Evolutionary conservation across 768 basidiomycete genomes (phyloP), one percentile per base, ranked within the genome.

Genomic region (Sporobolomyces phaffii): DNA sequence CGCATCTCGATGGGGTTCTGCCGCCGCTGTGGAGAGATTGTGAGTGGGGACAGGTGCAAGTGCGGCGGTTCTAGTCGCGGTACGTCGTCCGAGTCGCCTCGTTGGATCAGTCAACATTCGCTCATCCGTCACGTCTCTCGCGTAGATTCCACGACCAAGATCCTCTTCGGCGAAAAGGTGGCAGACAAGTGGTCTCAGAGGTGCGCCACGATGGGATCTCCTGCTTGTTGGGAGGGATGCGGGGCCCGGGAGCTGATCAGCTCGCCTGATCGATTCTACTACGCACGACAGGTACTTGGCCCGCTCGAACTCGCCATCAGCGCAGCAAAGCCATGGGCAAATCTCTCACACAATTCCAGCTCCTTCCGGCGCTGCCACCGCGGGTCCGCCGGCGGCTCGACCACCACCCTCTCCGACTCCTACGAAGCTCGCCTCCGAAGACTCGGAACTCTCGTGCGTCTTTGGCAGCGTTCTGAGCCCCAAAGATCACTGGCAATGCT

Each of bases 1-100:
- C n/a, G n/a, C n/a, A n/a, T n/a, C n/a, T n/a, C n/a, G n/a, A 67
- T 66, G 65, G 70, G 70, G 2, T 71, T 64, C 62, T 71, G 70
- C 22, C 29, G 50, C 7, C 51, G 70, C 8, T 71, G 70, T 20
- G 70, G 70, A 0, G 70, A 67, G 28, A 61, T 52, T 14, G 50
- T 48, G 0, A 22, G 14, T 0, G 53, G 18, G 0, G 48, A 60
- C 1, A 62, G 70, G 14, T 71, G 70, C 54, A 48, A 52, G 22
- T 71, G 70, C 41, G 70, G 70, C 5, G 70, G 70, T 0, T 18
- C 49, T 0, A n/a, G 33, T 18, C 24, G 43, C 13, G 65, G 69
- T 70, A 3, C n/a, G 62, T 24, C 56, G n/a, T n/a, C n/a, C n/a
- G n/a, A n/a, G n/a, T n/a, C n/a, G n/a, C n/a, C n/a, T n/a, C n/a